Conservation (phyloP, 257 asterid genomes). For the Coffea eugenioides region DNA sequence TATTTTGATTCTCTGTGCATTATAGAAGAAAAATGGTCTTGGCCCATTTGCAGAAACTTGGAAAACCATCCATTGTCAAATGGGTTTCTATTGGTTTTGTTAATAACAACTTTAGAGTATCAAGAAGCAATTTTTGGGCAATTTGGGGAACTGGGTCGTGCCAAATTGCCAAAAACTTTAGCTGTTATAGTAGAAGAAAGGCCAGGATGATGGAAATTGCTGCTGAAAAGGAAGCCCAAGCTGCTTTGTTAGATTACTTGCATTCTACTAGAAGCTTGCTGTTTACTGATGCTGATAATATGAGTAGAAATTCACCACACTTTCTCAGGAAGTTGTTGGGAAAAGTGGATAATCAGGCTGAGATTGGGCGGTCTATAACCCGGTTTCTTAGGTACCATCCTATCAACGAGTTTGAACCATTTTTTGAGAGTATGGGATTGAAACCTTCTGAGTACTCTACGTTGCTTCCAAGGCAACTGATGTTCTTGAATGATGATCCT, state of each 20-base stretch:
- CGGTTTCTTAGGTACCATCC: constrained; percentile 80
- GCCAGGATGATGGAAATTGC: constrained; percentile 13
- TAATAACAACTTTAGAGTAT: constrained; percentile 20
- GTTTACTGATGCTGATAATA: constrained; percentile 67
- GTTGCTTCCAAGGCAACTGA: constrained; percentile 56
- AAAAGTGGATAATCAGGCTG: constrained; percentile 33
- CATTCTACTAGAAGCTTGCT: constrained; percentile 68
- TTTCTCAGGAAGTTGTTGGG: constrained; percentile 49
- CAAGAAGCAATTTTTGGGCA: constrained; percentile 32
- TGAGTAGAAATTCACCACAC: constrained; percentile 62
- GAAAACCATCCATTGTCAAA: constrained; percentile 27
- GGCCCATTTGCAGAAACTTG: constrained; percentile 43
- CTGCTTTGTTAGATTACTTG: constrained; percentile 65
- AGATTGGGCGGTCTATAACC: constrained; percentile 40
- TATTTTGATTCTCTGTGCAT: neutral
- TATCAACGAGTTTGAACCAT: constrained; percentile 83
- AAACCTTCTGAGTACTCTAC: constrained; percentile 42
- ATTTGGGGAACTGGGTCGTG: constrained; percentile 32
- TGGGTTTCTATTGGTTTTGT: constrained; percentile 34
- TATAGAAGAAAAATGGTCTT: constrained; percentile 22
- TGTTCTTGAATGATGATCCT: constrained; percentile 64
- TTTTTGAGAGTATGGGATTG: constrained; percentile 79
- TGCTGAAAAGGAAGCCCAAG: constrained; percentile 52
- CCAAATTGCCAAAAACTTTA: constrained; percentile 24
- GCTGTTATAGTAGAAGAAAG: constrained; percentile 39